phyloP scores from a whole-genome alignment of 441 rosid genomes.

The Pelargonium cotyledonis region DNA sequence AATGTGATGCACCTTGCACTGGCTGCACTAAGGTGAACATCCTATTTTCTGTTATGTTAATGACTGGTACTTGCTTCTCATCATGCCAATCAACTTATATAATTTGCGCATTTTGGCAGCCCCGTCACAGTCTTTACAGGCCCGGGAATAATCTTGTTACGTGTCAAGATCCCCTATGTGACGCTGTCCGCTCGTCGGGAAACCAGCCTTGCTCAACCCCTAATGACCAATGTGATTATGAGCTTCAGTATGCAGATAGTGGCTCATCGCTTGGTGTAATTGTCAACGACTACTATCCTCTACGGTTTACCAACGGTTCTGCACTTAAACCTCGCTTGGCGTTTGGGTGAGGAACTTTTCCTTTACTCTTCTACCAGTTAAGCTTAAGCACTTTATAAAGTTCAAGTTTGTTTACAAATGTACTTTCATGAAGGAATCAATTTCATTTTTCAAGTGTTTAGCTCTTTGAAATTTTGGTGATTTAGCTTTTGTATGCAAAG shows the following conservation, averaged over 20 bases:
- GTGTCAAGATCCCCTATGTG: conserved; percentile 41
- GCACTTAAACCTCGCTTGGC: conserved; percentile 35
- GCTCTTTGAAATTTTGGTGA: too few relatives aligned
- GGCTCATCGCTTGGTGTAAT: conserved; percentile 49
- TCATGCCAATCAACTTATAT: background rate
- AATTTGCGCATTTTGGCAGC: conserved; percentile 29
- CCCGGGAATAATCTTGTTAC: conserved; percentile 36
- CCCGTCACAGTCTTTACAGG: conserved; percentile 38
- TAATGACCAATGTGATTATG: conserved; percentile 50
- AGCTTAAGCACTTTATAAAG: background rate
- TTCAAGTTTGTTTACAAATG: background rate
- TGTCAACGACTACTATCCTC: conserved; percentile 37
- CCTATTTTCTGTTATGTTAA: background rate
- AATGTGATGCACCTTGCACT: conserved; percentile 89
- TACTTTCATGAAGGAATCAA: too few relatives aligned
- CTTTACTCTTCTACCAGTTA: background rate
- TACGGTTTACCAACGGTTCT: conserved; percentile 48
- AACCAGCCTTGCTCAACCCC: conserved; percentile 33
- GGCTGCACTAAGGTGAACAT: conserved; percentile 75
- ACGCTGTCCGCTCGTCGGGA: conserved; percentile 9
- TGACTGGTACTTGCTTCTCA: background rate
- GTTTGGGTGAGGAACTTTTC: conserved; percentile 55
- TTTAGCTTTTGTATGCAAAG: too few relatives aligned
- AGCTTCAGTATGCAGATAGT: conserved; percentile 47
- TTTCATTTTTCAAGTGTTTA: too few relatives aligned